phyloP scores from a whole-genome alignment of 2,329 filamentous ascomycete species.

The Aspergillus pseudoterreus region DNA sequence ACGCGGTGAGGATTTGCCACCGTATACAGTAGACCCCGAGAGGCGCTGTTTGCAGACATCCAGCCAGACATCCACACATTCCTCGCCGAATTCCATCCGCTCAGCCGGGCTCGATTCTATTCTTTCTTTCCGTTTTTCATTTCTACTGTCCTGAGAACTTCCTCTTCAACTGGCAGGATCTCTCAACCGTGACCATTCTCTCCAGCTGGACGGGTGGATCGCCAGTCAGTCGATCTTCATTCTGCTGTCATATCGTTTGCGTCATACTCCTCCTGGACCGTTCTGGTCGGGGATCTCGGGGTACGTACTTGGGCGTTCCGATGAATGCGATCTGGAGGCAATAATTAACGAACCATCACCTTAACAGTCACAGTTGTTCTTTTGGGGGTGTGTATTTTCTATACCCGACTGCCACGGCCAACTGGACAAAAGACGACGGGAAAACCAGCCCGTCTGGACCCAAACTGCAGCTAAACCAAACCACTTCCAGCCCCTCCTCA shows the following conservation, averaged over 20 bases:
- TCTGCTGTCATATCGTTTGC: slow-evolving; percentile 17
- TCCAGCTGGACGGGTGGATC: neutral
- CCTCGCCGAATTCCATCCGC: neutral
- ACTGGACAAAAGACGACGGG: no score
- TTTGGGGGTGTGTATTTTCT: neutral
- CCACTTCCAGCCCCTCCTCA: slow-evolving; percentile 2
- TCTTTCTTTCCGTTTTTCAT: neutral
- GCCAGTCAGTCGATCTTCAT: slow-evolving; percentile 1
- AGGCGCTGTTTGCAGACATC: slow-evolving; percentile 2
- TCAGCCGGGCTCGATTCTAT: neutral
- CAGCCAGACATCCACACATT: neutral
- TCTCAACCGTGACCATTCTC: neutral
- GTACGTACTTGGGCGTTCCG: neutral
- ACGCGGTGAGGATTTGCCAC: neutral
- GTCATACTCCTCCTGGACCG: slow-evolving; percentile 10
- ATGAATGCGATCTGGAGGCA: neutral
- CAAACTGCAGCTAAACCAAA: neutral
- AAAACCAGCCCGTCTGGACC: neutral
- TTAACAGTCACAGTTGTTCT: neutral
- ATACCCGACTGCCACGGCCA: no score
- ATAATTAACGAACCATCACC: neutral
- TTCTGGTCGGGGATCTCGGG: neutral
- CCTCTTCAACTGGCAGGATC: neutral
- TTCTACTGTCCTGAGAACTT: neutral
- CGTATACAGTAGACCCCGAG: neutral